Evolutionary conservation across 2,329 filamentous ascomycete genomes (phyloP), one percentile per base, ranked within the genome.

Genomic region (Xylaria sp.): DNA sequence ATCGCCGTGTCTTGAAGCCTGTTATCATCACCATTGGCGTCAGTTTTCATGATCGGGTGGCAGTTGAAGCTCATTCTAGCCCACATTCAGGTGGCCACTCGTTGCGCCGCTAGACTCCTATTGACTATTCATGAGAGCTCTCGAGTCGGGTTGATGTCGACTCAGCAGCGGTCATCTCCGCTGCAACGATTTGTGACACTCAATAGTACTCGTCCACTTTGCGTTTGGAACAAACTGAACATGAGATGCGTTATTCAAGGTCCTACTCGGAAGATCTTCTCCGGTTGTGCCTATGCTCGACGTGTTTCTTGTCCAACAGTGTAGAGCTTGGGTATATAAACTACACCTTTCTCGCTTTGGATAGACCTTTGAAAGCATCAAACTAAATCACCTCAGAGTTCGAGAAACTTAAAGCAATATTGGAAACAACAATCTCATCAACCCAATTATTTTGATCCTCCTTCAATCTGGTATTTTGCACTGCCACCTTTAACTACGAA

Each of bases 301-400:
- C 13, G 2, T 51, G 44, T 23, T 32, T 28, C 37, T 50, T 39
- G 13, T 18, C 20, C 3, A 20, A 25, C 13, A 10, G 18, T 48
- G 7, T 23, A 28, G 18, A 13, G 37, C 37, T 48, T n/a, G 20
- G 34, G 39, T 63, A 63, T 63, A 63, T 63, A 63, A 63, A 50
- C 39, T 48, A 25, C 28, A 50, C n/a, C 18, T 20, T 56, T 63
- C 13, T 15, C 52, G 34, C 39, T 10, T 56, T 39, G 32, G 10
- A 2, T 5, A 37, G 9, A 18, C 10, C 23, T 7, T 48, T 39
- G 34, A n/a, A 18, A 15, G 12, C 41, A 63, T 37, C 61, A 63
- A 44, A 46, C 12, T 15, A 6, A 37, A 28, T 18, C 37, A 46
- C 15, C 28, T 50, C 28, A 63, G n/a, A 7, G 48, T 23, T 23